Evolutionary conservation across 805 yeast species (phyloP).

Genomic region (Scheffersomyces amazonensis): DNA sequence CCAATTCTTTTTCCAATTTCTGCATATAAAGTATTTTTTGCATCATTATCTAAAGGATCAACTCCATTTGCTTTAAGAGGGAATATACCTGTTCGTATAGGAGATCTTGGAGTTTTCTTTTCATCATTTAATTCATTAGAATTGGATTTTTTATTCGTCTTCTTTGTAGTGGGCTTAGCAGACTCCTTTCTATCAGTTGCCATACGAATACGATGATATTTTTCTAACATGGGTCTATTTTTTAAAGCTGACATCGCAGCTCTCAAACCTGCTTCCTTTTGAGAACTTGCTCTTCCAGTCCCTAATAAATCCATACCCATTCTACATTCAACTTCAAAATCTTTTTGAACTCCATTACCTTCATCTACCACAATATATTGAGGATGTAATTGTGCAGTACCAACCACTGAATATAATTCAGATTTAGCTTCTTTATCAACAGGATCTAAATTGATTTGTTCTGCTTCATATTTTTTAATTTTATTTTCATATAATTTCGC

Average conservation of each 20-base stretch:
- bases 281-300: conserved; percentile 63
- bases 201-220: conserved; percentile 54
- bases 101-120: conserved; percentile 6
- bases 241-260: conserved; percentile 83
- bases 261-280: conserved; percentile 73
- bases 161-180: conserved; percentile 5
- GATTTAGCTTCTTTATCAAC: conserved; percentile 70
- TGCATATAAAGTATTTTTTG: conserved; percentile 40
- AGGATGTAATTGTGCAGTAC: conserved; percentile 67
- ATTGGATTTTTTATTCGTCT: conserved; percentile 1
- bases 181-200: conserved; percentile 17
- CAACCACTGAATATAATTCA: conserved; percentile 73
- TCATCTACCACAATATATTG: conserved; percentile 48
- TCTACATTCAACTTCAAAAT: conserved; percentile 62
- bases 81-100: conserved; percentile 12
- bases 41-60: conserved; percentile 26
- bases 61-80: conserved; percentile 26
- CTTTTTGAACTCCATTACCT: conserved; percentile 47
- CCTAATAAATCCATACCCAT: conserved; percentile 70
- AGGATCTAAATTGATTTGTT: conserved; percentile 31
- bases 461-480: conserved; percentile 27
- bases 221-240: conserved; percentile 58
- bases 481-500: conserved; percentile 48
- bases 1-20: conserved; percentile 33
- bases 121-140: conserved; percentile 1